These are phyloP conservation scores for Fusarium sp. DNA, from an alignment of 2,329 filamentous ascomycete genomes.

Conservation along the genomic window DNA sequence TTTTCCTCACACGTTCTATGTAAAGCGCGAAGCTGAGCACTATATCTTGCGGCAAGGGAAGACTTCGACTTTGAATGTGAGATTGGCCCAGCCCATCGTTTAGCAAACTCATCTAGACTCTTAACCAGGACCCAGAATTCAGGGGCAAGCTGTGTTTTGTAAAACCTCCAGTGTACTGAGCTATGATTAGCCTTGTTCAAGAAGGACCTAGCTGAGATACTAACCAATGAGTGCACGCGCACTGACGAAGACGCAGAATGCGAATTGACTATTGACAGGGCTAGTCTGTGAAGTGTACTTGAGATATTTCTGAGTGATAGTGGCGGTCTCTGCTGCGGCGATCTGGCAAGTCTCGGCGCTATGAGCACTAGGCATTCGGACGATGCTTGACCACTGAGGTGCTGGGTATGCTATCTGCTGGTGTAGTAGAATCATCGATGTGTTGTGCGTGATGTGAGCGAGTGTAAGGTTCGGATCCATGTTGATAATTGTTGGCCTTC, in stretches of 20 bases:
- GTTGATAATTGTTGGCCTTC: conserved; percentile 46
- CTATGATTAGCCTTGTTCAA: fast-evolving
- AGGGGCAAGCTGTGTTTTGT: conserved; percentile 25
- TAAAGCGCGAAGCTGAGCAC: conserved; percentile 12
- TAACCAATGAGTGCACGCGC: conserved; percentile 52
- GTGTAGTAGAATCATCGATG: conserved; percentile 59
- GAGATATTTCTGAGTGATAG: conserved; percentile 58
- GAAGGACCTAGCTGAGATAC: fast-evolving
- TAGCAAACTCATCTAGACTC: conserved; percentile 45
- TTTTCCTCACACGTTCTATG: conserved; percentile 11
- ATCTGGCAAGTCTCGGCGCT: conserved; percentile 59
- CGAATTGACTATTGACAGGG: conserved; percentile 49
- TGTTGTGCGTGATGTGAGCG: conserved; percentile 60
- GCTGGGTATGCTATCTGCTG: conserved; percentile 58
- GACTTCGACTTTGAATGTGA: not conserved
- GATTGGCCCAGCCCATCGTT: conserved; percentile 41
- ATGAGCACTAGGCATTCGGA: conserved; percentile 52
- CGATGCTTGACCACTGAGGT: conserved; percentile 41
- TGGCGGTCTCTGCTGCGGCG: conserved; percentile 56
- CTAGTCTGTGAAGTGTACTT: conserved; percentile 45
- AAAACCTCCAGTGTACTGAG: conserved; percentile 35
- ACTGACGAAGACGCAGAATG: conserved; percentile 58
- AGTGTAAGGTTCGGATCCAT: conserved; percentile 59
- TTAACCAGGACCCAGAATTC: conserved; percentile 46
- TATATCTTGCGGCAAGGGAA: conserved; percentile 21